A percentile compares a stretch with the other conserved stretches of the same genome.
These are phyloP conservation scores for Geoglossum cookeanum DNA, from an alignment of 2,329 filamentous ascomycete genomes.

Conservation along the genomic window DNA sequence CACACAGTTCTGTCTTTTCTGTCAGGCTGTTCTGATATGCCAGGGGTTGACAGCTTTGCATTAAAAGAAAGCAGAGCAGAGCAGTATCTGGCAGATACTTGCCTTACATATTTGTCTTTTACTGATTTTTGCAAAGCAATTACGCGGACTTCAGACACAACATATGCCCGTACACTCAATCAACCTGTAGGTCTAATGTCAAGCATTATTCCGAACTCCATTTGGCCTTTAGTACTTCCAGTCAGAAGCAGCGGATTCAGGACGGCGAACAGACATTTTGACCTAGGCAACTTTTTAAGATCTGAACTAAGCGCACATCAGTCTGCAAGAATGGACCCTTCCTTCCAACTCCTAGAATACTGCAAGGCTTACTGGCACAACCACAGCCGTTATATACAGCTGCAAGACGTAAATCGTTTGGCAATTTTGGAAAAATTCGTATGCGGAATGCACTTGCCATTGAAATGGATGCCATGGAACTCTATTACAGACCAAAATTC, in stretches of 20 bases:
- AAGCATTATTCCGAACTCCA: slow-evolving; percentile 1
- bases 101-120: slow-evolving; percentile 11
- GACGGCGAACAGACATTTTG: slow-evolving; percentile 1
- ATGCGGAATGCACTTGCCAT: slow-evolving; percentile 7
- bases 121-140: slow-evolving; percentile 11
- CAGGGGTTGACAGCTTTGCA: slow-evolving; percentile 5
- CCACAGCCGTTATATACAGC: slow-evolving; percentile 8
- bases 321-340: slow-evolving; percentile 7
- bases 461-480: slow-evolving; percentile 10
- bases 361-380: slow-evolving; percentile 10
- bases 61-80: slow-evolving; percentile 8
- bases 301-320: slow-evolving; percentile 8
- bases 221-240: background rate
- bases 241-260: no score
- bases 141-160: slow-evolving; percentile 9
- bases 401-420: slow-evolving; percentile 6
- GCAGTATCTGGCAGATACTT: slow-evolving; percentile 10
- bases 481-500: slow-evolving; percentile 5
- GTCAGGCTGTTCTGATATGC: slow-evolving; percentile 3
- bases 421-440: slow-evolving; percentile 8
- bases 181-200: slow-evolving; percentile 1
- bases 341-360: slow-evolving; percentile 10
- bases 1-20: slow-evolving; percentile 11
- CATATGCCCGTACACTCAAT: background rate
- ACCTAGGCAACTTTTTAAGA: slow-evolving; percentile 8